A percentile compares a stretch with the other conserved stretches of the same genome.
Conservation (phyloP, 805 yeast species). For the Ogataea populi-albae region DNA sequence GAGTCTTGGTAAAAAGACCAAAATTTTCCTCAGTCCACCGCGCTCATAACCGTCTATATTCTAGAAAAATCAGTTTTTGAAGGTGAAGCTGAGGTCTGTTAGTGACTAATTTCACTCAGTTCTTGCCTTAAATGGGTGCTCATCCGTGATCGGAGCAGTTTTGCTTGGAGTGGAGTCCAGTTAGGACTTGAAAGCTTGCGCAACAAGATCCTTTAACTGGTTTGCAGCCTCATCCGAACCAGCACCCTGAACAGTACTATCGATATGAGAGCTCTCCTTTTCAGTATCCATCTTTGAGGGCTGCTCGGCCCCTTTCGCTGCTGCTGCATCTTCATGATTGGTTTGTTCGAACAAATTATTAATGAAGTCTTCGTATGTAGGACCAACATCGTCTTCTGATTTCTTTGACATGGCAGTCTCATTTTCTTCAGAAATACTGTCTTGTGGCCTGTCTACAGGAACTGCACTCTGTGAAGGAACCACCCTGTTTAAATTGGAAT, state of each 20-base stretch:
- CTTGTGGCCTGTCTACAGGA: conserved; percentile 4
- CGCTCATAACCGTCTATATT: conserved; percentile 14
- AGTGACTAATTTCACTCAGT: too few species aligned
- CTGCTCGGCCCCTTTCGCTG: conserved; percentile 6
- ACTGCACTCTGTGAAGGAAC: conserved; percentile 7
- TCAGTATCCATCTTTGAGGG: conserved; percentile 1
- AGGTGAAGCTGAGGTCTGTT: too few species aligned
- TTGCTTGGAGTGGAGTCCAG: too few species aligned
- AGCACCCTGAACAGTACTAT: conserved; percentile 4
- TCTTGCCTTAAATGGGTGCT: too few species aligned
- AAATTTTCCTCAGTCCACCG: conserved; percentile 1
- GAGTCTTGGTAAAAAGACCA: conserved; percentile 2
- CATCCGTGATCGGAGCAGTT: too few species aligned
- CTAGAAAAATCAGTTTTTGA: conserved; percentile 15
- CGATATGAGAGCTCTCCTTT: not conserved
- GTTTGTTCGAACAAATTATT: conserved; percentile 21
- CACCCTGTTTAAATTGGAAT: conserved; percentile 12
- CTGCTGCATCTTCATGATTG: not conserved
- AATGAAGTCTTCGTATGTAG: conserved; percentile 25
- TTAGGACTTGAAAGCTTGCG: conserved; percentile 30
- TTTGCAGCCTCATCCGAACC: conserved; percentile 25
- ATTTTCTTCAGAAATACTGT: not conserved
- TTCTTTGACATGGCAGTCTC: conserved; percentile 1
- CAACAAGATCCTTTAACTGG: conserved; percentile 33
- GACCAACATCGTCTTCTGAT: conserved; percentile 9